Conservation (phyloP, 164 flowering plant species). For the Taxillus chinensis region DNA sequence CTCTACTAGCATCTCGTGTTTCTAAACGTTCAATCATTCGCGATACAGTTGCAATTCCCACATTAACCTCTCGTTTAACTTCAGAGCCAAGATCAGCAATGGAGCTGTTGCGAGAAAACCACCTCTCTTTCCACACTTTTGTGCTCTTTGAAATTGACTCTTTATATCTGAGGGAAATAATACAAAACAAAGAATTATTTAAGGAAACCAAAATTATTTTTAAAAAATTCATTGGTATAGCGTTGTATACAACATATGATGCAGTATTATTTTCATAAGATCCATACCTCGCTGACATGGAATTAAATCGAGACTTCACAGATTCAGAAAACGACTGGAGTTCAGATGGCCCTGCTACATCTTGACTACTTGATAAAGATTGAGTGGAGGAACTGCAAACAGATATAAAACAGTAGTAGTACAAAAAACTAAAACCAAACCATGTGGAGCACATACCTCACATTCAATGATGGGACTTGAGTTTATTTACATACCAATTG, state of each 20-base stretch:
- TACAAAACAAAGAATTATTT: too few relatives aligned
- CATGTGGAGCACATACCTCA: background rate
- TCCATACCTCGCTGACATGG: conserved; percentile 30
- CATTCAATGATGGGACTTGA: background rate
- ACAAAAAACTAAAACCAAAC: background rate
- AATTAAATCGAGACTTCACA: conserved; percentile 30
- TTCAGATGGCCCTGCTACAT: conserved; percentile 8
- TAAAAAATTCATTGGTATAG: too few relatives aligned
- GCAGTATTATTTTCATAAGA: background rate
- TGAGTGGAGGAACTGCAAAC: background rate
- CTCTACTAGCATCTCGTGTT: conserved; percentile 22
- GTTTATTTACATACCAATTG: conserved; percentile 8
- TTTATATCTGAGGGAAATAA: conserved; percentile 33
- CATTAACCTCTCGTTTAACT: conserved; percentile 34
- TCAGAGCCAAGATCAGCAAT: conserved; percentile 43
- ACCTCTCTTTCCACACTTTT: conserved; percentile 53
- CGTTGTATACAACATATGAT: too few relatives aligned
- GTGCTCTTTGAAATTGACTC: conserved; percentile 57
- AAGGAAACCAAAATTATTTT: too few relatives aligned
- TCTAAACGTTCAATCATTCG: conserved; percentile 38
- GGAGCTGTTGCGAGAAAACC: conserved; percentile 43
- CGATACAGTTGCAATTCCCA: conserved; percentile 36
- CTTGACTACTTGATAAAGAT: background rate
- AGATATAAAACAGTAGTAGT: background rate
- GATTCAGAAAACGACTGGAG: conserved; percentile 15